Percentiles rank a stretch among this genome's conserved stretches.
Conservation (phyloP, 805 yeast genomes). For the Cyberlindnera americana region DNA sequence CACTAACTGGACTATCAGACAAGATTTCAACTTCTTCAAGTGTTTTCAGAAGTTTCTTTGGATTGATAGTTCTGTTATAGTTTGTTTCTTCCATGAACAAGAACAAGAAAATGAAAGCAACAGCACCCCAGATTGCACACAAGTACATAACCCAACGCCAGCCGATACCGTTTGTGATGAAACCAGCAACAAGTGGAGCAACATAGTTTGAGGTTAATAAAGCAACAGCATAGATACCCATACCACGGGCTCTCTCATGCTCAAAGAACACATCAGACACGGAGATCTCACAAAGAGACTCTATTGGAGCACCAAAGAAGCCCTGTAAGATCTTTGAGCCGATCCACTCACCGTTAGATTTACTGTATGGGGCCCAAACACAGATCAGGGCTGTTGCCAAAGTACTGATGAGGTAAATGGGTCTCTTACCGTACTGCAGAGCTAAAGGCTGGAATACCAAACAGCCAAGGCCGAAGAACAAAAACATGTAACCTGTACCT, state of each 20-base stretch:
- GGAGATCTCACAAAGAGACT: slow-evolving; percentile 47
- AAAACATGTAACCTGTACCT: slow-evolving; percentile 48
- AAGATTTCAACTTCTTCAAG: slow-evolving; percentile 15
- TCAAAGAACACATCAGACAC: slow-evolving; percentile 48
- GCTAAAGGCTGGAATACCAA: slow-evolving; percentile 49
- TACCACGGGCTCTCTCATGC: slow-evolving; percentile 46
- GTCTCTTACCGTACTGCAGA: slow-evolving; percentile 44
- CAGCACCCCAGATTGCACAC: slow-evolving; percentile 45
- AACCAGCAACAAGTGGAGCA: slow-evolving; percentile 61
- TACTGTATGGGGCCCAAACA: slow-evolving; percentile 41
- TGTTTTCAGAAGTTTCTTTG: slow-evolving; percentile 8
- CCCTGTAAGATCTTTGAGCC: slow-evolving; percentile 37
- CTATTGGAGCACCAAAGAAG: slow-evolving; percentile 39
- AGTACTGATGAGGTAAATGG: slow-evolving; percentile 38
- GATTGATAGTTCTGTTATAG: slow-evolving; percentile 33
- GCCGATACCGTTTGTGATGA: slow-evolving; percentile 45
- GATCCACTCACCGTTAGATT: slow-evolving; percentile 35
- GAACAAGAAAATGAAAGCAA: slow-evolving; percentile 35
- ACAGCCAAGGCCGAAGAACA: slow-evolving; percentile 50
- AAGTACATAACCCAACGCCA: slow-evolving; percentile 53
- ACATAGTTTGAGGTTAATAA: slow-evolving; percentile 51
- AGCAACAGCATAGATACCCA: slow-evolving; percentile 50
- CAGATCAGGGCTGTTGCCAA: slow-evolving; percentile 37
- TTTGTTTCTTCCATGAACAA: slow-evolving; percentile 55
- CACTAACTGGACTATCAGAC: slow-evolving; percentile 10